Conservation (phyloP, 2,329 filamentous ascomycete species). For the Mycosphaerella sp. region DNA sequence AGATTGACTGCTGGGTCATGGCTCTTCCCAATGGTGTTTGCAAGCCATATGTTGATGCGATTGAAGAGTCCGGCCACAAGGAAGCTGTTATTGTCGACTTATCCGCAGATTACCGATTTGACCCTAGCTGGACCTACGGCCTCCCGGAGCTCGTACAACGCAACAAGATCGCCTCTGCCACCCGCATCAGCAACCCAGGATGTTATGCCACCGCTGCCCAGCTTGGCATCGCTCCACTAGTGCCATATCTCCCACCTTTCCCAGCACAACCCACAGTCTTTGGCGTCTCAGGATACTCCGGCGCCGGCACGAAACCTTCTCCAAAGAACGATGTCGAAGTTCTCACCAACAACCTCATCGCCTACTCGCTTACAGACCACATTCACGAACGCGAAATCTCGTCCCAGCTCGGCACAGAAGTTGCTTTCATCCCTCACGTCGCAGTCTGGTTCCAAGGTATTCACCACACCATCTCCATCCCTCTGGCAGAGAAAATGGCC, state of each 20-base stretch:
- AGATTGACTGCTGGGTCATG: constrained; percentile 97
- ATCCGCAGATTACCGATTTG: constrained; percentile 94
- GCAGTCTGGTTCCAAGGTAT: constrained; percentile 98
- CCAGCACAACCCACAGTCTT: constrained; percentile 72
- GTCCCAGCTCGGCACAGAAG: constrained; percentile 63
- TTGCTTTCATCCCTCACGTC: constrained; percentile 89
- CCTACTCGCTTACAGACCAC: constrained; percentile 87
- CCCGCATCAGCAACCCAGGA: constrained; percentile 83
- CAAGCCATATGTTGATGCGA: constrained; percentile 86
- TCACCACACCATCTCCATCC: constrained; percentile 83
- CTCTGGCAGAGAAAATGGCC: constrained; percentile 77
- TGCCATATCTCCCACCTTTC: constrained; percentile 60
- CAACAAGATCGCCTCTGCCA: constrained; percentile 68
- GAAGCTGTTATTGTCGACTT: constrained; percentile 80
- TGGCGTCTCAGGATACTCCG: constrained; percentile 89
- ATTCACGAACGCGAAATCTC: constrained; percentile 92
- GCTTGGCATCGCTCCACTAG: constrained; percentile 75
- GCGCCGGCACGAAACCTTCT: constrained; percentile 87
- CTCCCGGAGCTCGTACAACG: constrained; percentile 80
- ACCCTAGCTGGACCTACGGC: constrained; percentile 78
- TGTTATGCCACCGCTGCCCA: constrained; percentile 94
- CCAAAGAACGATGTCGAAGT: constrained; percentile 86
- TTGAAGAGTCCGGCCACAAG: constrained; percentile 62
- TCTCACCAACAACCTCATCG: constrained; percentile 80
- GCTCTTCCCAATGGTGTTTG: constrained; percentile 92